These are phyloP conservation scores for Termitomyces sp. DNA, from an alignment of 768 basidiomycete genomes.

Conservation along the genomic window DNA sequence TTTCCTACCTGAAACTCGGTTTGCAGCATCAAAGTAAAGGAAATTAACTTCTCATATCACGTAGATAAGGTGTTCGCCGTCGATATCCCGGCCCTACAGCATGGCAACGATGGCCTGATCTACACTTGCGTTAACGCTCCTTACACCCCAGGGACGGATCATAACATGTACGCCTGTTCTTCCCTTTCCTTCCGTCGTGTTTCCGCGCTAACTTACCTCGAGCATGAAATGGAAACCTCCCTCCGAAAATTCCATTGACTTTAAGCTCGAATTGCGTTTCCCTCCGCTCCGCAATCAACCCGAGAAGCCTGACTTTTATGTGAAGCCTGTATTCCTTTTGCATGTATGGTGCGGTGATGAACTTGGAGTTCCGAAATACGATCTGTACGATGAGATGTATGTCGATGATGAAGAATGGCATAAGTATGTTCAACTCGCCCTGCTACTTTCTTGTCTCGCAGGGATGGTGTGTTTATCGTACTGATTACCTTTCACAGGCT, in stretches of 20 bases:
- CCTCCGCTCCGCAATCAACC: conserved; percentile 55
- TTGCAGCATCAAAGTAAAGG: conserved; percentile 78
- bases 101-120: conserved; percentile 94
- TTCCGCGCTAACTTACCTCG: conserved; percentile 3
- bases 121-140: conserved; percentile 87
- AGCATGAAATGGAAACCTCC: conserved; percentile 99
- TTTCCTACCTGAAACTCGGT: conserved; percentile 6
- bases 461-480: background rate
- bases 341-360: conserved; percentile 78
- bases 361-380: conserved; percentile 52
- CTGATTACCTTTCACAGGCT: conserved; percentile 42
- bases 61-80: conserved; percentile 80
- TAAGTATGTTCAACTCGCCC: conserved; percentile 40
- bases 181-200: background rate
- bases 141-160: conserved; percentile 83
- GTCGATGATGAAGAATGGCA: conserved; percentile 94
- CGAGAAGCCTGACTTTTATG: conserved; percentile 66
- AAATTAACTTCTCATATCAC: conserved; percentile 81
- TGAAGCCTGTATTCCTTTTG: conserved; percentile 83
- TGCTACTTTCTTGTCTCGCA: background rate
- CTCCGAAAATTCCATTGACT: conserved; percentile 96
- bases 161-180: conserved; percentile 62
- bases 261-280: conserved; percentile 93
- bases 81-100: conserved; percentile 81
- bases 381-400: conserved; percentile 79